A percentile compares a stretch with the other conserved stretches of the same genome.
phyloP scores from a whole-genome alignment of 306 rosid genomes.

The Abrus precatorius region DNA sequence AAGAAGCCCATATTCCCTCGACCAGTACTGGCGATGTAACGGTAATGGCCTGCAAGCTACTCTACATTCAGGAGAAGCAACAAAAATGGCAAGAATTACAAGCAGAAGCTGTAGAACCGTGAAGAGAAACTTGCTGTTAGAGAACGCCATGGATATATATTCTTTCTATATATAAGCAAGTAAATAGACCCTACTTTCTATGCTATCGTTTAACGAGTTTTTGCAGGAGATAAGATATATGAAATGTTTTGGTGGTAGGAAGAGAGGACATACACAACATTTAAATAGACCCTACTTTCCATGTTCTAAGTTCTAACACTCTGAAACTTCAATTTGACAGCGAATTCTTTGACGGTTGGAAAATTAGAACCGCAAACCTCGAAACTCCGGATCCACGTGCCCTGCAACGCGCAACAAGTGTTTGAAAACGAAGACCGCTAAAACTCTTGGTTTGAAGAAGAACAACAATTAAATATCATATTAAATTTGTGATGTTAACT shows the following conservation, averaged over 20 bases:
- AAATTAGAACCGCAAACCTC: background rate
- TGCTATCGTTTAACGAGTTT: background rate
- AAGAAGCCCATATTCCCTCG: background rate
- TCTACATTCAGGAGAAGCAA: background rate
- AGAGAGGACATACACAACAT: background rate
- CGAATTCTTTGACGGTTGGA: background rate
- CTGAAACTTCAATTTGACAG: background rate
- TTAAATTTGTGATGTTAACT: too few relatives aligned
- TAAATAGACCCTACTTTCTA: too few relatives aligned
- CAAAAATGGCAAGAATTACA: background rate
- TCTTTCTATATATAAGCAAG: too few relatives aligned
- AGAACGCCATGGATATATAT: constrained; percentile 10
- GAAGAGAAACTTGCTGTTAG: constrained; percentile 4
- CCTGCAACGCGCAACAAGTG: background rate
- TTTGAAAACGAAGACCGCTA: background rate
- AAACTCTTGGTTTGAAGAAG: background rate
- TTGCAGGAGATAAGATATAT: background rate
- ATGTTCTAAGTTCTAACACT: background rate
- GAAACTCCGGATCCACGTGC: background rate
- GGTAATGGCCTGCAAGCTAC: constrained; percentile 32
- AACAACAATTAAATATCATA: background rate
- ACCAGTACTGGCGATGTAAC: background rate
- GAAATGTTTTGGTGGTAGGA: background rate
- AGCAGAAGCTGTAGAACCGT: background rate
- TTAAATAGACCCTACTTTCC: background rate